Evolutionary conservation across 2,329 filamentous ascomycete species (phyloP).

Genomic region (Penicillium hordei): DNA sequence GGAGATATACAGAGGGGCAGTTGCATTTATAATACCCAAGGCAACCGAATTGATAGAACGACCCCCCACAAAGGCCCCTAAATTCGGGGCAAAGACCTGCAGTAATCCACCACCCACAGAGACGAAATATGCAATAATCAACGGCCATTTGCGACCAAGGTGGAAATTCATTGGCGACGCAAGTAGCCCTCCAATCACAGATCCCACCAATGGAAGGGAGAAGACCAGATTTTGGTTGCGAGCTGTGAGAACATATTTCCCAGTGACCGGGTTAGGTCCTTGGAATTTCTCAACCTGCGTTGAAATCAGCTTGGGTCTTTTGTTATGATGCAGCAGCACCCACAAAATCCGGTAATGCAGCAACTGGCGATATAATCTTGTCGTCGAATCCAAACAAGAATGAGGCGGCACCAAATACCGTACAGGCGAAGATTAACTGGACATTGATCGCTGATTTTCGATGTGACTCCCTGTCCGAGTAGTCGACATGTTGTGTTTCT

Average conservation of each 20-base stretch:
- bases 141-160: constrained; percentile 37
- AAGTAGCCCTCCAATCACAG: constrained; percentile 33
- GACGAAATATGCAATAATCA: constrained; percentile 34
- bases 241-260: constrained; percentile 29
- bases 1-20: constrained; percentile 39
- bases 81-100: constrained; percentile 38
- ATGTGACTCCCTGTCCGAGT: background rate
- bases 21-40: constrained; percentile 36
- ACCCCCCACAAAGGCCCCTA: constrained; percentile 36
- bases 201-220: constrained; percentile 38
- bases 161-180: constrained; percentile 36
- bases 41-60: constrained; percentile 35
- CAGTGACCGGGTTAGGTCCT: constrained; percentile 27
- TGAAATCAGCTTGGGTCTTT: background rate
- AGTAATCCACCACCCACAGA: constrained; percentile 36
- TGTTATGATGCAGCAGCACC: constrained; percentile 7
- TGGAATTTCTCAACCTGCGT: constrained; percentile 32
- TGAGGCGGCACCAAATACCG: constrained; percentile 32
- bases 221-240: constrained; percentile 39
- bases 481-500: constrained; percentile 25
- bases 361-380: constrained; percentile 35
- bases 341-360: constrained; percentile 31
- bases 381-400: constrained; percentile 38
- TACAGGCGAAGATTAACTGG: constrained; percentile 29
- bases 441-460: constrained; percentile 26